A percentile compares a stretch with the other conserved stretches of the same genome.
Conservation (phyloP, 2,329 filamentous ascomycete species). For the Aspergillus udagawae region DNA sequence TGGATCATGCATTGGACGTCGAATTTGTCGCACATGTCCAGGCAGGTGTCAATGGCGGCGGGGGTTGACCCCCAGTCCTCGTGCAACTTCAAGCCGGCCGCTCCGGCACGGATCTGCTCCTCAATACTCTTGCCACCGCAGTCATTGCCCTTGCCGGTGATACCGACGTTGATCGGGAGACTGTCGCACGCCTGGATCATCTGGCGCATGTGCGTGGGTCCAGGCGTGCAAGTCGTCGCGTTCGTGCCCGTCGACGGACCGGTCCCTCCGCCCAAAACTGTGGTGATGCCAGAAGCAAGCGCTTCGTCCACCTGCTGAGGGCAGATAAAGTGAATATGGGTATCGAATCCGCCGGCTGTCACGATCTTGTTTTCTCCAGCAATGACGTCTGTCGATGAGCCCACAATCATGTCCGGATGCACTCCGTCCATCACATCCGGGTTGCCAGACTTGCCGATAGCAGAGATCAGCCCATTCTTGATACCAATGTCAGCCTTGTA, state of each 20-base stretch:
- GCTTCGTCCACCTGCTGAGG: constrained; percentile 86
- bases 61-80: constrained; percentile 96
- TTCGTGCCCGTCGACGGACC: constrained; percentile 89
- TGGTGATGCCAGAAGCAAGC: constrained; percentile 81
- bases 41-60: constrained; percentile 82
- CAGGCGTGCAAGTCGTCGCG: constrained; percentile 90
- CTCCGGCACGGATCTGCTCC: constrained; percentile 78
- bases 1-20: constrained; percentile 94
- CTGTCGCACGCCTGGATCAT: constrained; percentile 86
- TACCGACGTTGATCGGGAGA: constrained; percentile 80
- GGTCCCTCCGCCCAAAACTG: constrained; percentile 84
- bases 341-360: constrained; percentile 84
- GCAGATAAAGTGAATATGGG: constrained; percentile 92
- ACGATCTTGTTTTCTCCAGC: constrained; percentile 87
- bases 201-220: constrained; percentile 73
- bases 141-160: constrained; percentile 94
- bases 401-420: constrained; percentile 71
- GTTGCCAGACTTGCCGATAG: constrained; percentile 91
- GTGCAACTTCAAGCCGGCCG: constrained; percentile 87
- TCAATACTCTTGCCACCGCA: constrained; percentile 64
- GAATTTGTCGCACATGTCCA: constrained; percentile 80
- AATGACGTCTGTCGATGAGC: constrained; percentile 85
- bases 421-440: constrained; percentile 97
- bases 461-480: constrained; percentile 79
- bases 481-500: constrained; percentile 96